A percentile compares a stretch with the other conserved stretches of the same genome.
phyloP scores from a whole-genome alignment of 2,329 filamentous ascomycete genomes.

The Aureobasidium musti region DNA sequence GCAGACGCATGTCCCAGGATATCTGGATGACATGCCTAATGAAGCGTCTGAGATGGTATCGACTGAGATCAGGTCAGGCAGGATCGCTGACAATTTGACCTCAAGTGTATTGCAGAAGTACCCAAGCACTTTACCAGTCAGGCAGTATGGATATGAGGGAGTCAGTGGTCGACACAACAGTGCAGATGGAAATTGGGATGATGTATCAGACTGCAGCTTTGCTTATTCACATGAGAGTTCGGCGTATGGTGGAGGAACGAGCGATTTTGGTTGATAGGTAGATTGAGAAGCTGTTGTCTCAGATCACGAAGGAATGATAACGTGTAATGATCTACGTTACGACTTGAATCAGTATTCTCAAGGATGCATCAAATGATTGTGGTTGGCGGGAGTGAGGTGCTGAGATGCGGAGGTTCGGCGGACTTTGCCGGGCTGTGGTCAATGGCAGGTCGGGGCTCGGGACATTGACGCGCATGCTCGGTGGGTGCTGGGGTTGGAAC shows the following conservation, averaged over 20 bases:
- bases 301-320: not conserved
- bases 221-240: slow-evolving; percentile 20
- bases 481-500: not conserved
- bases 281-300: not conserved
- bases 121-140: not conserved
- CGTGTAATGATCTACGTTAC: not conserved
- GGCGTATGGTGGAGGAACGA: slow-evolving; percentile 19
- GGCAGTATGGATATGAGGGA: not conserved
- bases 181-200: not conserved
- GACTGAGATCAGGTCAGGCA: not conserved
- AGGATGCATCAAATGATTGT: not conserved
- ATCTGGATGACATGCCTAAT: slow-evolving; percentile 7
- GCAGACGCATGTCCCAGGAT: slow-evolving; percentile 13
- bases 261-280: slow-evolving; percentile 20
- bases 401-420: slow-evolving; percentile 4
- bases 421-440: not conserved
- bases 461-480: slow-evolving; percentile 20
- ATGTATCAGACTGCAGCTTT: slow-evolving; percentile 16
- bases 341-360: not conserved
- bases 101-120: not conserved
- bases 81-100: not conserved
- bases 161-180: not conserved
- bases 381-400: not conserved
- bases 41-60: slow-evolving; percentile 17
- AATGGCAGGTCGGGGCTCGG: slow-evolving; percentile 12